Evolutionary conservation across 176 grass and related monocot species (phyloP), one percentile per base, ranked within the genome.

Genomic region (Oryza glaberrima): DNA sequence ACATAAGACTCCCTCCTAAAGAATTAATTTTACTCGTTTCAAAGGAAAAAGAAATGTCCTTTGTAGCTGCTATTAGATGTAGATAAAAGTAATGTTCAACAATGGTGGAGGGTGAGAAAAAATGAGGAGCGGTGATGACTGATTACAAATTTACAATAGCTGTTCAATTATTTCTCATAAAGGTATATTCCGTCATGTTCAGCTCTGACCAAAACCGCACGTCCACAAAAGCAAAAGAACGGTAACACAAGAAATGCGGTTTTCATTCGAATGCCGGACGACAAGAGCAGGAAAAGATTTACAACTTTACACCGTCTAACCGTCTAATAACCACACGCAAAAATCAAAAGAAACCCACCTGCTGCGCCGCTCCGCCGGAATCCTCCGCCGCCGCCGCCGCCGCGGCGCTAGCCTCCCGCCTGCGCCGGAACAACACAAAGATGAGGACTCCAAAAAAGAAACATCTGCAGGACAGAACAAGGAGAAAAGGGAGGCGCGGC

Each of bases 401-500:
- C 17, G 38, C 60, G 8, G 19, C 23, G 46, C 32, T 22, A 79
- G 32, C 75, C 61, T 79, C 60, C 32, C 69, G 13, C 69, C 86
- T 88, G 86, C 68, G 64, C 48, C 35, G n/a, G 9, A 83, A 79
- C 58, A 15, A 88, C 6, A 25, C 10, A 52, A 71, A 56, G 16
- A 88, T 88, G 68, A 73, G n/a, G 17, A 22, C 44, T 16, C 44
- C 11, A 6, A 16, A 67, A 41, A 41, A 6, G 11, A 67, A 54
- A 54, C 1, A 15, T 77, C n/a, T 0, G 4, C 20, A 69, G 43
- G 5, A 4, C 60, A 15, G 20, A 66, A 66, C 17, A 23, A 5
- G 9, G 70, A 19, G 0, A 7, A 6, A 61, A 26, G 56, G 75
- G 19, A 66, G 26, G 56, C 70, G 23, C 45, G 61, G 61, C 68